Evolutionary conservation across 139 green algal genomes (phyloP), one percentile per base, ranked within the genome.

Genomic region (Ostreobium quekettii): DNA sequence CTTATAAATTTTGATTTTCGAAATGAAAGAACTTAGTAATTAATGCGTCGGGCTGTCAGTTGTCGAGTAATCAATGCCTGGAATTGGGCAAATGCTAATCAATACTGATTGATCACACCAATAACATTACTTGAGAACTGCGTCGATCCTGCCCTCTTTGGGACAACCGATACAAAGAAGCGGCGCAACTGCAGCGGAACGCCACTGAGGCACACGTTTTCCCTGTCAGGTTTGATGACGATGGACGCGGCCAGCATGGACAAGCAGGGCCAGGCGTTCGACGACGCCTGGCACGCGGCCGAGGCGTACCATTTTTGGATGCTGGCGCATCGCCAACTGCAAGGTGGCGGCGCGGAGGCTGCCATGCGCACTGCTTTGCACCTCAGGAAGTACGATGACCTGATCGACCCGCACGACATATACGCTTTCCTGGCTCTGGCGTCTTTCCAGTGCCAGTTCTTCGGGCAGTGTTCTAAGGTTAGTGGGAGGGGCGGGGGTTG

Each of bases 261-360:
- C 46, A 64, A 48, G 30, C 37, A 60, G 11, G 60, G 63, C 39
- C 32, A 61, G 29, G 76, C 66, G 5, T 69, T 86, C 8, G 80
- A 85, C 56, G 78, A 56, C 29, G 79, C 83, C 1, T 95, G 88
- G 88, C 74, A 78, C 29, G 80, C 80, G 2, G 87, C 88, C n/a
- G 83, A 93, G 73, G 88, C 83, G 0, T 89, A 88, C 71, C 88
- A 95, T 77, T 90, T 93, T 57, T 93, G 83, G 83, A 75, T 91
- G 62, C 71, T 93, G 35, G 87, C 83, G 49, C 29, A 53, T 30
- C 5, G 59, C 3, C 63, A 84, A 48, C 58, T 80, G 38, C 76
- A 76, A 48, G 58, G 32, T 30, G 65, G 72, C 26, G 64, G 82
- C 60, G 76, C 80, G n/a, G 80, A 88, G 30, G 72, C 78, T 32